A percentile compares a stretch with the other conserved stretches of the same genome.
These are phyloP conservation scores for Penicillium bovifimosum DNA, from an alignment of 495 filamentous ascomycete genomes.

Conservation along the genomic window DNA sequence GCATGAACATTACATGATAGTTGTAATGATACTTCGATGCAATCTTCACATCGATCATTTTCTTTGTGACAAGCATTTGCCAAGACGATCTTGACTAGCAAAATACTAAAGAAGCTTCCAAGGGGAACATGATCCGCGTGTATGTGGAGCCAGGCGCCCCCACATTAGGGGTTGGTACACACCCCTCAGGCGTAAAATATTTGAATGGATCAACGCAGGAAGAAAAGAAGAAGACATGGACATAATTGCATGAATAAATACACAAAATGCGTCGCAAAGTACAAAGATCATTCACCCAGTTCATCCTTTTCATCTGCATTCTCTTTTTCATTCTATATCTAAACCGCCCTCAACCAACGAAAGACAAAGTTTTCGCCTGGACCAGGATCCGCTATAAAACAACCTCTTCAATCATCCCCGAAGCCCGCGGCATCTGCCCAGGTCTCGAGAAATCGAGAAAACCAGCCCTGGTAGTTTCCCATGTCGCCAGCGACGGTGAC, in stretches of 20 bases:
- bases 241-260: constrained; percentile 3
- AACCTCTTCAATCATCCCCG: constrained; percentile 19
- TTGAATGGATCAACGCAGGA: not conserved
- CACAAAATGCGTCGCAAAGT: constrained; percentile 19
- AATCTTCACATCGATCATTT: no score
- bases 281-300: constrained; percentile 24
- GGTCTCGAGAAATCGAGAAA: constrained; percentile 28
- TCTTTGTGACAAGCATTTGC: no score
- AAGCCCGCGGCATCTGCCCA: constrained; percentile 30
- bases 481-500: constrained; percentile 32
- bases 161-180: no score
- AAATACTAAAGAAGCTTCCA: no score
- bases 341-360: constrained; percentile 24
- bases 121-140: no score
- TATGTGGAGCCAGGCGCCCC: no score
- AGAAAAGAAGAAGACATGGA: not conserved
- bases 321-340: constrained; percentile 31
- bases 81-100: no score
- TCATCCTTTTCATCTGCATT: constrained; percentile 25
- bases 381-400: constrained; percentile 34
- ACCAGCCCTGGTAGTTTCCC: constrained; percentile 36
- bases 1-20: no score
- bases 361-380: constrained; percentile 31
- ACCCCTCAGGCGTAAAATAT: constrained; percentile 1
- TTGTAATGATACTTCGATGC: no score